Evolutionary conservation across 108 stramenopile genomes (phyloP).

Genomic region (Cyclotella cryptica): DNA sequence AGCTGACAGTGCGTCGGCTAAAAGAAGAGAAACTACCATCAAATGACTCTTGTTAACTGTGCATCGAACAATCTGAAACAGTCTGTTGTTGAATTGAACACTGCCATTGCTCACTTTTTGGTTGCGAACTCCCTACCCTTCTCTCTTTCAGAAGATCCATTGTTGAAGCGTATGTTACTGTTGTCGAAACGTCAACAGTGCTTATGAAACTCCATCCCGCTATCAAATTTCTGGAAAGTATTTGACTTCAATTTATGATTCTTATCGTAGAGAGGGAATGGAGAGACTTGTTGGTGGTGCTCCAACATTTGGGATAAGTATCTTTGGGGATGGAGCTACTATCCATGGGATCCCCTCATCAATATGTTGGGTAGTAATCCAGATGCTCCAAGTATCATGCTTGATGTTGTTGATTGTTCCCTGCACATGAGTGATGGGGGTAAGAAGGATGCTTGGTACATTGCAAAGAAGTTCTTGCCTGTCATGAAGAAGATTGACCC

Average conservation of each 20-base stretch:
- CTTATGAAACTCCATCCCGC: not conserved
- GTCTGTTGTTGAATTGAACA: not conserved
- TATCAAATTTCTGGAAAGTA: not conserved
- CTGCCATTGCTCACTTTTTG: not conserved
- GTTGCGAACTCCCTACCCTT: not conserved
- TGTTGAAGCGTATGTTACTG: not conserved
- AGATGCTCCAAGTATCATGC: not conserved
- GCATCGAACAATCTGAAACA: not conserved
- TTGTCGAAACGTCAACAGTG: not conserved
- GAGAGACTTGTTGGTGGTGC: not conserved
- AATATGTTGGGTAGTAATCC: not conserved
- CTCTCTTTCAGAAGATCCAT: not conserved
- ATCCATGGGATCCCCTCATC: no score
- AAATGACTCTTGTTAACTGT: not conserved
- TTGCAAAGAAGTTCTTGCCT: not conserved
- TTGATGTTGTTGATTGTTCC: constrained; percentile 9
- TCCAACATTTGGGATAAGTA: not conserved
- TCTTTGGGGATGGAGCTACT: constrained; percentile 1
- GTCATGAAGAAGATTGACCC: constrained; percentile 10
- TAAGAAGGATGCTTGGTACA: constrained; percentile 26
- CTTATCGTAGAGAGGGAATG: not conserved
- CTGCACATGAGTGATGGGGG: not conserved
- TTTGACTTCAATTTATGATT: not conserved
- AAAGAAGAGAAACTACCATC: not conserved
- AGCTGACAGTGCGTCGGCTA: no score